Conservation (phyloP, 176 grass and related monocot genomes). For the Tillandsia fasciculata region DNA sequence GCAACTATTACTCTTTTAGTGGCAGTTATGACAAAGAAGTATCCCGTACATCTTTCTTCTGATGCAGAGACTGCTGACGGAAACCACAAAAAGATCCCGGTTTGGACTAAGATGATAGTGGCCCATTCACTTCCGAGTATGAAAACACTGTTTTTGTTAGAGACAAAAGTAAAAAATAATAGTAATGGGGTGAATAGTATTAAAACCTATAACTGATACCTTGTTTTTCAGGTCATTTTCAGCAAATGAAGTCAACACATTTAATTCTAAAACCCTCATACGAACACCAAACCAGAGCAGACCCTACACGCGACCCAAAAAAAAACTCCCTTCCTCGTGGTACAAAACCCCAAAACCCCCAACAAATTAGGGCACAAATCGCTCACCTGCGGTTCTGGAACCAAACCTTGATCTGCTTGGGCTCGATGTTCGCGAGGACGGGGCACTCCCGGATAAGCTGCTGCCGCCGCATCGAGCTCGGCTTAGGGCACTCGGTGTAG, state of each 20-base stretch:
- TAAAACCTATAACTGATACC: no score
- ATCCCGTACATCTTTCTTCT: no score
- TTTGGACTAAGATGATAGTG: constrained; percentile 8
- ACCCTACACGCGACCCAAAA: neutral
- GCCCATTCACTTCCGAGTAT: neutral
- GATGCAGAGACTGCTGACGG: no score
- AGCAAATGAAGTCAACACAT: no score
- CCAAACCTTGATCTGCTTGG: constrained; percentile 99
- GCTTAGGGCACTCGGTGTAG: constrained; percentile 95
- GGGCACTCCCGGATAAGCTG: constrained; percentile 85
- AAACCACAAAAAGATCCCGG: neutral
- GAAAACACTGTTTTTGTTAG: no score
- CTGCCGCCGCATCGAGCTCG: constrained; percentile 14
- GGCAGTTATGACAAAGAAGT: no score
- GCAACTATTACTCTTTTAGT: neutral
- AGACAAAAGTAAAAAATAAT: no score
- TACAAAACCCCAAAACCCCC: neutral
- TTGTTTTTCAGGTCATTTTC: no score
- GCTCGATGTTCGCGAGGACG: constrained; percentile 90
- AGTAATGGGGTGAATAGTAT: no score
- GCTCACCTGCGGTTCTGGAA: constrained; percentile 96
- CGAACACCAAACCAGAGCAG: neutral
- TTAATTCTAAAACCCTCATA: no score
- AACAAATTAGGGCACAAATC: neutral
- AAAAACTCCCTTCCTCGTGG: neutral